Conservation (phyloP, 305 asterid genomes). For the Solanum hybrid region DNA sequence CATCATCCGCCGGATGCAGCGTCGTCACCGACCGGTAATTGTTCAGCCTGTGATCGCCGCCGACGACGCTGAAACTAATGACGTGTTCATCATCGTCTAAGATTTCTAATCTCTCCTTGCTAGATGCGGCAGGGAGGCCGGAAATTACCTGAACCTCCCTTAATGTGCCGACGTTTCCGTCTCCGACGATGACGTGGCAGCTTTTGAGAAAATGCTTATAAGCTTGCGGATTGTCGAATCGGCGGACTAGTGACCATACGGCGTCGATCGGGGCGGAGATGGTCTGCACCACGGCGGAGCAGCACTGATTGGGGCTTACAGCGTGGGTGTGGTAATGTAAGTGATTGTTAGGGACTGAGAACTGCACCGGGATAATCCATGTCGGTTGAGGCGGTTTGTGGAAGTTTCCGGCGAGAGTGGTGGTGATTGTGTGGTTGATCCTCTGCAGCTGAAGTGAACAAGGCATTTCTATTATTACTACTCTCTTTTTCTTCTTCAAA, state of each 20-base stretch:
- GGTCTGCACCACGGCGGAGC: slow-evolving; percentile 55
- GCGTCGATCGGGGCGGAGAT: slow-evolving; percentile 48
- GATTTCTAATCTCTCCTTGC: slow-evolving; percentile 72
- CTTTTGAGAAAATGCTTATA: slow-evolving; percentile 78
- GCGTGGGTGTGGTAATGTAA: slow-evolving; percentile 56
- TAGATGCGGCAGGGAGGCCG: slow-evolving; percentile 65
- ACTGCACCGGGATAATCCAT: slow-evolving; percentile 31
- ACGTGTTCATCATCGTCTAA: slow-evolving; percentile 67
- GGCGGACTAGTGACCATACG: slow-evolving; percentile 86
- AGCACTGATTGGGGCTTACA: slow-evolving; percentile 55
- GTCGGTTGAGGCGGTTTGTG: slow-evolving; percentile 24
- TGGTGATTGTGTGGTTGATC: slow-evolving; percentile 11
- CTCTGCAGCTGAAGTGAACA: slow-evolving; percentile 48
- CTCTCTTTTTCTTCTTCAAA: not conserved
- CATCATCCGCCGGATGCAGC: slow-evolving; percentile 27
- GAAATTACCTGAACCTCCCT: slow-evolving; percentile 80
- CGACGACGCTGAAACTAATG: slow-evolving; percentile 76
- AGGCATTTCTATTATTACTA: slow-evolving; percentile 29
- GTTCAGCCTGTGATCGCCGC: slow-evolving; percentile 68
- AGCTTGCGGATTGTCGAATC: slow-evolving; percentile 79
- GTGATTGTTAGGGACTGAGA: slow-evolving; percentile 30
- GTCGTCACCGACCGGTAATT: slow-evolving; percentile 80
- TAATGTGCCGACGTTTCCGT: slow-evolving; percentile 65
- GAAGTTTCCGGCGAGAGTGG: not conserved
- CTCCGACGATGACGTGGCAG: slow-evolving; percentile 62